Base-by-base conservation (phyloP, 1,139 yeast species). In the Saccharomycopsis hybrid region DNA sequence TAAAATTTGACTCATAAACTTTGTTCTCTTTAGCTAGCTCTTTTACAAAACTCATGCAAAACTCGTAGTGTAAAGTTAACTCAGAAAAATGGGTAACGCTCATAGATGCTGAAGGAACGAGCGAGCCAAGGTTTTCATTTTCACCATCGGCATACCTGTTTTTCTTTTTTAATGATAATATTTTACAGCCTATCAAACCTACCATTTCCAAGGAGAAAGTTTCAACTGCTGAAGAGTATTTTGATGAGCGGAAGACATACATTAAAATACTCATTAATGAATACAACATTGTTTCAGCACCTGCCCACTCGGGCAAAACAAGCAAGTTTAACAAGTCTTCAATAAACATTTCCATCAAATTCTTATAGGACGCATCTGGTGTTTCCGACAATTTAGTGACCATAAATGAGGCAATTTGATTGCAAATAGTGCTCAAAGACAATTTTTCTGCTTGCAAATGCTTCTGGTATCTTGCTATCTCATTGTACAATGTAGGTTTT, bases 261-360 rank as follows among this genome's bases (percentile, higher is more conserved):
- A 79, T 58, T 24, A 78, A 59, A 3, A 72, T 65, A 46, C 66
- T 69, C 53, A 74, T 65, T 2, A 81, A 54, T 0, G 78, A 66
- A 2, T 64, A 62, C 4, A 82, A 62, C 24, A 82, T 55, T 0
- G 69, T 56, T 51, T 78, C 85, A 0, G 81, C 69, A 0, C 77
- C 77, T 0, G 86, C 71, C 78, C 83, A 85, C 51, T 79, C 82
- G 0, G 88, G 85, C 13, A 62, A 64, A 2, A 67, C 62, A 2
- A 83, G 58, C 49, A 83, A 64, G 0, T 59, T 57, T 4, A 78
- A 54, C 33, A 85, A 64, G 58, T 86, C 95, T 41, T 75, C 77
- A 2, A 81, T 57, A 32, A 82, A 67, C 9, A 72, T 58, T 39
- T 81, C 85, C 41, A 84, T 60, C 0, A 72, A 58, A 31, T 63